Conservation (phyloP, 1,284 basidiomycete species). For the Earliella scabrosa region DNA sequence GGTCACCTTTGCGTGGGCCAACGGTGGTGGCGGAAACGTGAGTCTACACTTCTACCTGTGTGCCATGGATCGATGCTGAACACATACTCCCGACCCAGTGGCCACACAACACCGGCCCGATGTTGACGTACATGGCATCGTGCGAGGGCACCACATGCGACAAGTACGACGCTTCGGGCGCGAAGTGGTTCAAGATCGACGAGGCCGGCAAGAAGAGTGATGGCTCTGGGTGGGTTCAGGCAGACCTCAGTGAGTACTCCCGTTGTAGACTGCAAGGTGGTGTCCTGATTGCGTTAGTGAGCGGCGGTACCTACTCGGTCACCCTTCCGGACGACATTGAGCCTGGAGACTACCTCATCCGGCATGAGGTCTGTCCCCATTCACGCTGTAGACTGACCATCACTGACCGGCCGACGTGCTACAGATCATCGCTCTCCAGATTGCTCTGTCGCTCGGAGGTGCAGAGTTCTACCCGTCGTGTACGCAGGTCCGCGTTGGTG, state of each 20-base stretch:
- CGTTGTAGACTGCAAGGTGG: no score
- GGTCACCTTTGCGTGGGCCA: constrained; percentile 64
- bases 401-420: neutral
- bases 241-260: constrained; percentile 38
- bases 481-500: constrained; percentile 60
- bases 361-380: constrained; percentile 55
- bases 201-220: constrained; percentile 45
- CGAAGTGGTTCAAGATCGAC: constrained; percentile 74
- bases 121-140: constrained; percentile 73
- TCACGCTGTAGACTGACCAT: no score
- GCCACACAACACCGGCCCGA: constrained; percentile 72
- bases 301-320: constrained; percentile 47
- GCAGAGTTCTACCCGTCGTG: constrained; percentile 81
- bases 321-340: constrained; percentile 59
- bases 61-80: no score
- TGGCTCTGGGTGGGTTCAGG: constrained; percentile 44
- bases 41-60: constrained; percentile 29
- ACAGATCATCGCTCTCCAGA: constrained; percentile 68
- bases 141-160: constrained; percentile 62
- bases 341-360: constrained; percentile 69
- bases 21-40: constrained; percentile 49
- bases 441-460: constrained; percentile 50
- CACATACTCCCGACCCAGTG: constrained; percentile 45
- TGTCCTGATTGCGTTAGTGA: no score
- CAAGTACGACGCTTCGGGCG: constrained; percentile 58